These are phyloP conservation scores for Fonsecaea monophora DNA, from an alignment of 2,329 filamentous ascomycete species.

Conservation along the genomic window DNA sequence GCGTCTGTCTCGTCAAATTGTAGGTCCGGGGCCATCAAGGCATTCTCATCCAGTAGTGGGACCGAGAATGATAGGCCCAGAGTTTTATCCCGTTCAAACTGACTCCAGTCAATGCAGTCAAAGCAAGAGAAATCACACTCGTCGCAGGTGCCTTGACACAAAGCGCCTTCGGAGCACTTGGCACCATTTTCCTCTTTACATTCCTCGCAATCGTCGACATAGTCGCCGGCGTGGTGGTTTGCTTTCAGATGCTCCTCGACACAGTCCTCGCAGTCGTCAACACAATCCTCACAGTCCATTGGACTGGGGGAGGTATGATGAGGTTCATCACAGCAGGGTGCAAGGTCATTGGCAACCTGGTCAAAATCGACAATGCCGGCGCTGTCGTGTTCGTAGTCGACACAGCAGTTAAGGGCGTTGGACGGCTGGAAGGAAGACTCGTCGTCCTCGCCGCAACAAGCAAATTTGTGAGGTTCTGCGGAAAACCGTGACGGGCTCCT, in stretches of 20 bases:
- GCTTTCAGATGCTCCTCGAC: slow-evolving; percentile 34
- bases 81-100: slow-evolving; percentile 37
- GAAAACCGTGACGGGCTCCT: slow-evolving; percentile 27
- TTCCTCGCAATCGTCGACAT: slow-evolving; percentile 37
- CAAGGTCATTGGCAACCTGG: slow-evolving; percentile 5
- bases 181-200: slow-evolving; percentile 36
- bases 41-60: slow-evolving; percentile 28
- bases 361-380: slow-evolving; percentile 12
- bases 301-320: slow-evolving; percentile 34
- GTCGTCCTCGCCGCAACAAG: slow-evolving; percentile 32
- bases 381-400: slow-evolving; percentile 17
- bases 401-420: slow-evolving; percentile 24
- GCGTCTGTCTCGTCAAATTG: slow-evolving; percentile 21
- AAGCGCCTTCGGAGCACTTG: slow-evolving; percentile 26
- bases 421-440: slow-evolving; percentile 17
- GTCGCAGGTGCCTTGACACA: slow-evolving; percentile 36
- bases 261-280: slow-evolving; percentile 38
- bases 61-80: slow-evolving; percentile 37
- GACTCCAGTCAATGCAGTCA: slow-evolving; percentile 39
- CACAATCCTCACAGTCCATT: slow-evolving; percentile 38
- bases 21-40: slow-evolving; percentile 5
- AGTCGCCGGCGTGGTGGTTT: slow-evolving; percentile 20
- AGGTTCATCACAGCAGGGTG: slow-evolving; percentile 20
- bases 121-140: slow-evolving; percentile 40
- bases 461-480: slow-evolving; percentile 26